Evolutionary conservation across 2,329 filamentous ascomycete genomes (phyloP), one percentile per base, ranked within the genome.

Genomic region (Fusarium cicatricum): DNA sequence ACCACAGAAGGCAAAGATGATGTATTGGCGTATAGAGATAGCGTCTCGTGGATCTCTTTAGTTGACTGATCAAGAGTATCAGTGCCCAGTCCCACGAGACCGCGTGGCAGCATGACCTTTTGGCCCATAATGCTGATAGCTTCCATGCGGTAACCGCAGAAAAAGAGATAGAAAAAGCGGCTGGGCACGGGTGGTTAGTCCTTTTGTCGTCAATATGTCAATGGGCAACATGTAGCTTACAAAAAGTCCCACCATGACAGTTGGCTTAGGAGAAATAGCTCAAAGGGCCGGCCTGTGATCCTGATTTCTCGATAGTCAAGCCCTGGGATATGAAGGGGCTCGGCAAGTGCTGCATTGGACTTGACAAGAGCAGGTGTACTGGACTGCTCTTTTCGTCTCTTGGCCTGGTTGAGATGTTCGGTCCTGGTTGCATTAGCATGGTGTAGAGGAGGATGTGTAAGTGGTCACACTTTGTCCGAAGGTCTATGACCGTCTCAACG

Each of bases 401-500:
- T 80, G 11, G 84, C 82, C 68, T 89, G 87, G 69, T 87, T 85
- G 59, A 85, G 79, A 68, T 91, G 89, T 73, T 94, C 91, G 17
- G 90, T 91, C 64, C 88, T 90, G 38, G 4, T 12, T 7, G 23
- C 23, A 23, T 65, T 14, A 64, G 52, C 11, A 43, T 37, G 40
- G 44, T 19, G 32, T 28, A 16, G 12, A 23, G 12, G 45, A 38
- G 14, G 23, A 28, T n/a, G 31, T 34, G 10, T 15, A 37, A 6
- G 9, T n/a, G 16, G 2, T 48, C 73, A 55, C 80, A 91, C 86
- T 88, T 86, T 58, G 91, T 91, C 51, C 92, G 85, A 11, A 96
- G 78, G 76, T 96, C 92, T 55, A 96, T 83, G 34, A 96, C 84
- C 3, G 87, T 91, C 62, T 81, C 84, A 60, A 96, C 84, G 17